These are phyloP conservation scores for Erodium moschatum DNA, from an alignment of 441 rosid genomes.

Conservation along the genomic window DNA sequence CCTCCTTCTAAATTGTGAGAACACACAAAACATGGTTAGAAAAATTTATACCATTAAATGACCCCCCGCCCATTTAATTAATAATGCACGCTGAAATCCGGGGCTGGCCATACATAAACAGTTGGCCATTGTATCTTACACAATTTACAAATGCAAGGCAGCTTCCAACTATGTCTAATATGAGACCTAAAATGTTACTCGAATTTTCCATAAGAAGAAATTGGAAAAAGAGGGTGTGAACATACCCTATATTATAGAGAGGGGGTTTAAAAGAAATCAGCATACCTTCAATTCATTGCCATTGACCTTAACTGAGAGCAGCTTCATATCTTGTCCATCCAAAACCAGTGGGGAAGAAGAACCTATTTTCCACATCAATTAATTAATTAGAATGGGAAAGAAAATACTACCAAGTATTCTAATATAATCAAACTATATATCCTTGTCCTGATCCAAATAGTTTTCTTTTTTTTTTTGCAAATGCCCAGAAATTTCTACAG, in stretches of 20 bases:
- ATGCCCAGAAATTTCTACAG: neutral
- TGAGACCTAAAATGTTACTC: no score
- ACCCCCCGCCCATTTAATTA: neutral
- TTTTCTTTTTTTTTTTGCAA: neutral
- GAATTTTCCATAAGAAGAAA: no score
- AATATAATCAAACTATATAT: no score
- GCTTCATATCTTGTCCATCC: constrained; percentile 71
- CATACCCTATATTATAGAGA: neutral
- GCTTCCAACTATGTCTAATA: no score
- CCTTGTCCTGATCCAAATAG: neutral
- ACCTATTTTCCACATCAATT: constrained; percentile 31
- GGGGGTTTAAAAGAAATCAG: neutral
- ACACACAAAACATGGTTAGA: constrained; percentile 5
- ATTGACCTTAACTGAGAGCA: constrained; percentile 62
- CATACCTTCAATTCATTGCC: constrained; percentile 61
- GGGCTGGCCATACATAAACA: neutral
- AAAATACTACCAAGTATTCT: neutral
- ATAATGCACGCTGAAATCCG: constrained; percentile 1
- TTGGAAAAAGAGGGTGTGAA: no score
- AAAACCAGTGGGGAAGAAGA: constrained; percentile 62
- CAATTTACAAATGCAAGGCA: no score
- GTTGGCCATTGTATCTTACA: neutral
- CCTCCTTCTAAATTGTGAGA: constrained; percentile 41
- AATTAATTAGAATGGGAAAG: neutral
- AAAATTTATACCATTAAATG: neutral